These are phyloP conservation scores for Fonsecaea multimorphosa DNA, from an alignment of 2,329 filamentous ascomycete genomes.

Conservation along the genomic window DNA sequence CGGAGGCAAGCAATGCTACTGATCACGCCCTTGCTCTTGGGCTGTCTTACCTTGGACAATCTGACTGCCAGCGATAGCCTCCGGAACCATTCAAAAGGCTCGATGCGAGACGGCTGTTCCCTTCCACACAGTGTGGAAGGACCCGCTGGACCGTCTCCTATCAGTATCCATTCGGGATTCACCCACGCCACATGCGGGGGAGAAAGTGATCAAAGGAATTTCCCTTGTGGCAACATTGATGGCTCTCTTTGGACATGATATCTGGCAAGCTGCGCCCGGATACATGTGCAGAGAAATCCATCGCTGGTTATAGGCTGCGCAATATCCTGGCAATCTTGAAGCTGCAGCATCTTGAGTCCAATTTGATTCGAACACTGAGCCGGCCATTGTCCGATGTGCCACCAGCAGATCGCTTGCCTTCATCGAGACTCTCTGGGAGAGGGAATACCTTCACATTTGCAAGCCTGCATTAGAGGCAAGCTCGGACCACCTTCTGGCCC, in stretches of 20 bases:
- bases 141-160: background rate
- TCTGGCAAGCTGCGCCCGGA: background rate
- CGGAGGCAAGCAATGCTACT: background rate
- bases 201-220: background rate
- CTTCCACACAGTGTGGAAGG: background rate
- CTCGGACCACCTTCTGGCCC: background rate
- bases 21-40: background rate
- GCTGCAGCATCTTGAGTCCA: background rate
- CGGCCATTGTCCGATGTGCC: background rate
- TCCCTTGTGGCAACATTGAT: background rate
- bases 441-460: background rate
- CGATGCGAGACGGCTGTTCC: background rate
- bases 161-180: background rate
- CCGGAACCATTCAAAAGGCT: background rate
- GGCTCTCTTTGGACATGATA: background rate
- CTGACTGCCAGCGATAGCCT: background rate
- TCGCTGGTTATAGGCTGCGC: background rate
- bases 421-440: background rate
- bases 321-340: background rate
- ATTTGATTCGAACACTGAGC: background rate
- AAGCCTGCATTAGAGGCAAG: slow-evolving; percentile 2
- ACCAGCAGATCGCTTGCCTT: background rate
- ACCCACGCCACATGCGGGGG: background rate
- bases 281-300: background rate
- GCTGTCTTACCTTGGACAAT: background rate